These are phyloP conservation scores for Fusarium sp. DNA, from an alignment of 2,329 filamentous ascomycete genomes.

Conservation along the genomic window DNA sequence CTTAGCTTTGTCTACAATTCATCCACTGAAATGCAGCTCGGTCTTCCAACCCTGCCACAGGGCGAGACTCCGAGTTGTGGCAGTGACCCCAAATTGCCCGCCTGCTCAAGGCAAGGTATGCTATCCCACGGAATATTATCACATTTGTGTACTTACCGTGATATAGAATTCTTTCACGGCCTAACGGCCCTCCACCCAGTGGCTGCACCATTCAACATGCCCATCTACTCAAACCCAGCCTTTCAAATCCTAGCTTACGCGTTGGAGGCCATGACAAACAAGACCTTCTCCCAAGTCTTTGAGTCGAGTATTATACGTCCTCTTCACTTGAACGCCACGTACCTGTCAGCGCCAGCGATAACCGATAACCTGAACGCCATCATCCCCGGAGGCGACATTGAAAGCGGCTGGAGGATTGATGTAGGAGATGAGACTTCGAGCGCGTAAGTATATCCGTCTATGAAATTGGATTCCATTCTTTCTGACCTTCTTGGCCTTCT, in stretches of 20 bases:
- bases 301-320: not conserved
- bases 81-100: not conserved
- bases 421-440: not conserved
- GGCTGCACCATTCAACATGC: constrained; percentile 2
- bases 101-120: constrained; percentile 2
- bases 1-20: not conserved
- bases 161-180: constrained; percentile 3
- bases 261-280: constrained; percentile 4
- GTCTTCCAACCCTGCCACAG: not conserved
- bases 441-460: not conserved
- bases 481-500: too few species aligned
- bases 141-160: not conserved
- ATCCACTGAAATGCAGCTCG: not conserved
- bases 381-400: not conserved
- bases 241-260: constrained; percentile 19
- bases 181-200: not conserved
- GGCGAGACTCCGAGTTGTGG: not conserved
- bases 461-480: too few species aligned
- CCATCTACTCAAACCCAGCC: constrained; percentile 9
- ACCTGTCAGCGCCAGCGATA: not conserved
- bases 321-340: not conserved
- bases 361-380: not conserved
- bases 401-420: not conserved
- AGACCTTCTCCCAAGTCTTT: not conserved
- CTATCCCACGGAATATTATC: not conserved